phyloP scores from a whole-genome alignment of 305 asterid species.

The Fraxinus xanthoxyloides region DNA sequence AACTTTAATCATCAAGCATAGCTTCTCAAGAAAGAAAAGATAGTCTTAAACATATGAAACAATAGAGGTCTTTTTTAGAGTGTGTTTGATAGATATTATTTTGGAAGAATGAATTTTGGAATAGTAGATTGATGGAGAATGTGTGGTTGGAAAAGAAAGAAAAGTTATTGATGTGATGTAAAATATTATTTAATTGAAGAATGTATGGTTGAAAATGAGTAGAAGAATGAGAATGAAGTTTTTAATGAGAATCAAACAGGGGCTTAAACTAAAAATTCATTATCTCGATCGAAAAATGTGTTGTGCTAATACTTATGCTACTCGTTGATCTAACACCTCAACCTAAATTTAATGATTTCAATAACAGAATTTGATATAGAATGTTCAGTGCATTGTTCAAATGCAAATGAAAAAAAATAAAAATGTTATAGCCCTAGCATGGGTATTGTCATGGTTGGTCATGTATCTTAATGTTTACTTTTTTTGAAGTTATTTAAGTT shows the following conservation, averaged over 20 bases:
- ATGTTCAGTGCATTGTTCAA: background rate
- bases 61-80: background rate
- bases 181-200: no score
- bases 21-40: background rate
- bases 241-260: no score
- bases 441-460: background rate
- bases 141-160: no score
- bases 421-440: background rate
- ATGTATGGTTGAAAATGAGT: no score
- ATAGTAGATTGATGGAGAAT: no score
- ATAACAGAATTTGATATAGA: background rate
- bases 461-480: background rate
- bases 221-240: no score
- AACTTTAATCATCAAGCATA: background rate
- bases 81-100: no score
- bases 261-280: background rate
- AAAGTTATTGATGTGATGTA: no score
- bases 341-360: background rate
- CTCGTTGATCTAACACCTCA: background rate
- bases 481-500: background rate
- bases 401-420: background rate
- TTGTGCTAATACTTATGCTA: background rate
- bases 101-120: no score
- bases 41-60: constrained; percentile 10
- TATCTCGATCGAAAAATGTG: background rate